Base-by-base conservation (phyloP, 2,329 filamentous ascomycete genomes). In the Davidsoniella eucalypti region DNA sequence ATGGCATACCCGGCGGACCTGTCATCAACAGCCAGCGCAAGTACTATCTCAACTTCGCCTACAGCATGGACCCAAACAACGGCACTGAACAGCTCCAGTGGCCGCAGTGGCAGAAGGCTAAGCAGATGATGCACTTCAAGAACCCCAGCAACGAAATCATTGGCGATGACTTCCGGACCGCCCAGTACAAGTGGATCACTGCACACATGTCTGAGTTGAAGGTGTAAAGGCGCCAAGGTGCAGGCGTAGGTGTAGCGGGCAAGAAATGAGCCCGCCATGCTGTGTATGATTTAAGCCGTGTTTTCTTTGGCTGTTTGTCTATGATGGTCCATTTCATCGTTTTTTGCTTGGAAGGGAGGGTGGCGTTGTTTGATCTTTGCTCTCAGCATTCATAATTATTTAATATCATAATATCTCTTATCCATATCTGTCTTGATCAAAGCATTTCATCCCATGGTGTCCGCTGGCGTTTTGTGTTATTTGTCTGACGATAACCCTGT, bases 1-100 rank as follows among this genome's bases (percentile, higher is more conserved):
- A 68, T 29, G 72, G 71, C 0, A 61, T 74, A 37, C 55, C 67
- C 46, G 65, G 68, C 1, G 70, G 73, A 53, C 69, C 70, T 38
- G 70, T 72, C 1, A 65, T 67, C 0, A 57, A 55, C 14, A 63
- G 68, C 0, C 71, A 75, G 23, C 68, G 72, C 46, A 65, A 67
- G 0, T 80, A 81, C 58, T 81, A 78, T 55, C 63, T 75, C 46
- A 70, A 66, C 10, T 82, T 82, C 56, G 62, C 78, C 2, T 68
- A 78, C 54, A 65, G 72, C 6, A 57, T 74, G 33, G 69, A 80
- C 57, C 77, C 77, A 0, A 80, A 80, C 55, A 39, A 49, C 17
- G 61, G 63, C 8, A 21, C 60, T 58, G 37, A 65, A 63, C 53
- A 57, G 14, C 43, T 52, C 3, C 23, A 49, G 4, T 60, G 58